A percentile compares a stretch with the other conserved stretches of the same genome.
phyloP scores from a whole-genome alignment of 1,284 basidiomycete genomes.

The Rugosomyces carneus region DNA sequence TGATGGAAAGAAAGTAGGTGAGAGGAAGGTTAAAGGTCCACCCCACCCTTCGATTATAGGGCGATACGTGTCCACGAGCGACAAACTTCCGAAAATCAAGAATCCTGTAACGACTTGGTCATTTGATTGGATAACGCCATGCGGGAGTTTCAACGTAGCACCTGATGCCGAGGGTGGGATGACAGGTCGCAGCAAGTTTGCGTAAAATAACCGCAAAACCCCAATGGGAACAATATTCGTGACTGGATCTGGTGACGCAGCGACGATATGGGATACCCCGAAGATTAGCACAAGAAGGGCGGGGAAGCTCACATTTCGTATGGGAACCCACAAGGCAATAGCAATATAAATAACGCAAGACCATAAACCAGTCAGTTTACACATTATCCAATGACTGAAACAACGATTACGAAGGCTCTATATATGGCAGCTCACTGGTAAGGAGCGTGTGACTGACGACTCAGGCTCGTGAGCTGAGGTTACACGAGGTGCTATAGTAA shows the following conservation, averaged over 20 bases:
- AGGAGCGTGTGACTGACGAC: slow-evolving; percentile 19
- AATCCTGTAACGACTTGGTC: slow-evolving; percentile 16
- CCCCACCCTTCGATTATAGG: slow-evolving; percentile 14
- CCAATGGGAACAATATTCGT: slow-evolving; percentile 8
- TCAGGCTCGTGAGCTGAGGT: slow-evolving; percentile 12
- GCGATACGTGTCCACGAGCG: slow-evolving; percentile 25
- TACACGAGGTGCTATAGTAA: slow-evolving; percentile 12
- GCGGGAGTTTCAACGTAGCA: slow-evolving; percentile 11
- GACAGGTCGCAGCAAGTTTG: neutral
- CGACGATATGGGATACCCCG: slow-evolving; percentile 3
- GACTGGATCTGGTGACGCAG: slow-evolving; percentile 12
- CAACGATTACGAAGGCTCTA: slow-evolving; percentile 24
- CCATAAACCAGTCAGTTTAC: slow-evolving; percentile 18
- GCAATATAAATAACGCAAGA: slow-evolving; percentile 4
- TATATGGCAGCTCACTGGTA: slow-evolving; percentile 20
- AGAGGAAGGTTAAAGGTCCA: neutral
- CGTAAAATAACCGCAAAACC: slow-evolving; percentile 8
- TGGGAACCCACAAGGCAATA: slow-evolving; percentile 1
- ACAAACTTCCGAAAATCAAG: slow-evolving; percentile 12
- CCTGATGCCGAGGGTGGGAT: slow-evolving; percentile 5
- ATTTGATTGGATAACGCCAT: slow-evolving; percentile 24
- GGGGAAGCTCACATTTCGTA: slow-evolving; percentile 1
- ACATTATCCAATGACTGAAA: slow-evolving; percentile 32
- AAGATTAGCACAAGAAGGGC: slow-evolving; percentile 1
- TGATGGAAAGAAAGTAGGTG: neutral